These are phyloP conservation scores for Vitis rotundifolia DNA, from an alignment of 164 flowering plant genomes.

Conservation along the genomic window DNA sequence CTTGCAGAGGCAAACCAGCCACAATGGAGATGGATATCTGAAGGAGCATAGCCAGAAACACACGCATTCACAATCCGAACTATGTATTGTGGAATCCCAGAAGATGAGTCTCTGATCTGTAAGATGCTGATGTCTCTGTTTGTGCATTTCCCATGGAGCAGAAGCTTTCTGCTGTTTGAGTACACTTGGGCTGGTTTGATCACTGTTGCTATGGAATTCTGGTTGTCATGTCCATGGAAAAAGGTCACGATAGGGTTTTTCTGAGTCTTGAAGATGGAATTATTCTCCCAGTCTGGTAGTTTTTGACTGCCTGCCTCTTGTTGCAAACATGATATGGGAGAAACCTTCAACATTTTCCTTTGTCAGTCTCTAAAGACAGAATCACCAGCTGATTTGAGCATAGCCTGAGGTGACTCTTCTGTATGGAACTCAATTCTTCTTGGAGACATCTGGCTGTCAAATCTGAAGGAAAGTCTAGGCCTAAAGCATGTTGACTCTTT, in stretches of 20 bases:
- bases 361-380: slow-evolving; percentile 79
- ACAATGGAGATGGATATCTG: slow-evolving; percentile 64
- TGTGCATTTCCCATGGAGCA: slow-evolving; percentile 43
- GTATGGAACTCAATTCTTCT: slow-evolving; percentile 89
- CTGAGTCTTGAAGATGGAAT: background rate
- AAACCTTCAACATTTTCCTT: slow-evolving; percentile 88
- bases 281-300: background rate
- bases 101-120: slow-evolving; percentile 45
- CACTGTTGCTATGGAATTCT: background rate
- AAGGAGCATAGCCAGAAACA: slow-evolving; percentile 48
- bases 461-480: too few species aligned
- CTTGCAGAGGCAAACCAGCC: slow-evolving; percentile 75
- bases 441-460: slow-evolving; percentile 87
- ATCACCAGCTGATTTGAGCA: slow-evolving; percentile 70
- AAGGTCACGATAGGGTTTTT: slow-evolving; percentile 15
- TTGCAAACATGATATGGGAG: slow-evolving; percentile 98
- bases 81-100: slow-evolving; percentile 63
- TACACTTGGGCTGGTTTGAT: slow-evolving; percentile 1
- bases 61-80: slow-evolving; percentile 67
- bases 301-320: slow-evolving; percentile 75
- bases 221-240: slow-evolving; percentile 13
- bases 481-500: too few species aligned
- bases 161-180: slow-evolving; percentile 31
- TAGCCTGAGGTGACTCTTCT: slow-evolving; percentile 87
- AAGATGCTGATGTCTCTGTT: slow-evolving; percentile 65